These are phyloP conservation scores for Metarhizium anisopliae DNA, from an alignment of 2,329 filamentous ascomycete genomes.

Conservation along the genomic window DNA sequence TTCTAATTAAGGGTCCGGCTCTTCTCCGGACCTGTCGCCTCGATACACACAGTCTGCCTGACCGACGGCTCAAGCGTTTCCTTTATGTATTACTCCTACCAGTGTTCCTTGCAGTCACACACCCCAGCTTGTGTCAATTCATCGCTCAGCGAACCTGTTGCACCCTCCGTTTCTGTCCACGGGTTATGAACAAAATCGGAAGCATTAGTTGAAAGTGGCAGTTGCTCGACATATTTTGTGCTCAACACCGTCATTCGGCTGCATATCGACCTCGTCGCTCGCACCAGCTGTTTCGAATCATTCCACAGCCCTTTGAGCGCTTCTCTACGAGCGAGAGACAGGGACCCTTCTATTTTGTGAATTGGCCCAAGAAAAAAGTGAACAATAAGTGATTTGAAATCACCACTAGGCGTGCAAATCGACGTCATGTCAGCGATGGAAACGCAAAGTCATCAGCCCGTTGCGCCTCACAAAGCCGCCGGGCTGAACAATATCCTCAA, in stretches of 20 bases:
- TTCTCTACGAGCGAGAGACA: background rate
- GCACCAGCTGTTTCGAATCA: background rate
- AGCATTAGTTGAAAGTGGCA: background rate
- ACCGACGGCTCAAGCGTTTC: background rate
- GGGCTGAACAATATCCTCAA: constrained; percentile 31
- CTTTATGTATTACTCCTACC: background rate
- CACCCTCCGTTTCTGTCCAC: background rate
- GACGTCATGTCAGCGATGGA: constrained; percentile 9
- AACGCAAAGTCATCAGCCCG: constrained; percentile 9
- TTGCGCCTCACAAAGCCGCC: constrained; percentile 21
- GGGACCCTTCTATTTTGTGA: background rate
- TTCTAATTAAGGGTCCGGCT: background rate
- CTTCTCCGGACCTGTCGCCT: background rate
- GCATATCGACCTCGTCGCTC: background rate
- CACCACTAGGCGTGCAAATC: background rate
- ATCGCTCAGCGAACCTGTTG: background rate
- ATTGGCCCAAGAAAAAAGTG: background rate
- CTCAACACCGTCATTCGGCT: background rate
- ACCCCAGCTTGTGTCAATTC: background rate
- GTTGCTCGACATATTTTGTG: background rate
- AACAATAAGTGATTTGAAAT: background rate
- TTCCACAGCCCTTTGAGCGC: background rate
- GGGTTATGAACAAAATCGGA: background rate
- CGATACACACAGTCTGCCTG: background rate
- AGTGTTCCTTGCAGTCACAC: background rate